Percentiles rank a stretch among this genome's conserved stretches.
Conservation (phyloP, 768 basidiomycete species). For the Naganishia vaughanmartiniae region DNA sequence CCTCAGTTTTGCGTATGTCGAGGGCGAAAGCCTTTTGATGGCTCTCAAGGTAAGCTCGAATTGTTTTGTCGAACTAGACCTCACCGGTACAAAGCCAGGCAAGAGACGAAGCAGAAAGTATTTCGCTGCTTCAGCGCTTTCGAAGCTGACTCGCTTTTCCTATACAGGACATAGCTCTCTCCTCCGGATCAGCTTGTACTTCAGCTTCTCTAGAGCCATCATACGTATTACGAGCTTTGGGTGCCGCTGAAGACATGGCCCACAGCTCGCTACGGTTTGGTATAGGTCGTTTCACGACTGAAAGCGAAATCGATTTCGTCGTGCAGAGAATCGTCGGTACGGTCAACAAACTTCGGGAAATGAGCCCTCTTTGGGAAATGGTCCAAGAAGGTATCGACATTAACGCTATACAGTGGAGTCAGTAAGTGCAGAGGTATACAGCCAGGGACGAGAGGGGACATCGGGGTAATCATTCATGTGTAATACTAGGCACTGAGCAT, state of each 20-base stretch:
- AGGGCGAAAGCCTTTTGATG: conserved; percentile 96
- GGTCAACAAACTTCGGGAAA: conserved; percentile 84
- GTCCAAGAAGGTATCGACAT: conserved; percentile 98
- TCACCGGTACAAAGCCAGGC: background rate
- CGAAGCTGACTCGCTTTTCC: conserved; percentile 43
- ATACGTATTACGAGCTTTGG: conserved; percentile 92
- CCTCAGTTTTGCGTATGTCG: conserved; percentile 91
- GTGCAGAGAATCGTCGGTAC: conserved; percentile 78
- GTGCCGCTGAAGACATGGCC: conserved; percentile 98
- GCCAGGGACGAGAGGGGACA: no score
- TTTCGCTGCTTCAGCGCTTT: conserved; percentile 44
- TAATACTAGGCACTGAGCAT: no score
- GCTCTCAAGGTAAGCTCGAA: conserved; percentile 71
- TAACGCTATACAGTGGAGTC: conserved; percentile 81
- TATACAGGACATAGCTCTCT: conserved; percentile 77
- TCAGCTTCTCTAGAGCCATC: conserved; percentile 97
- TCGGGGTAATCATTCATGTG: no score
- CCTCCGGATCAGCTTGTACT: conserved; percentile 96
- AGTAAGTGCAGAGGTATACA: conserved; percentile 29
- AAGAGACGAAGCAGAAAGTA: background rate
- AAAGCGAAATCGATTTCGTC: conserved; percentile 93
- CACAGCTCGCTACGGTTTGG: conserved; percentile 97
- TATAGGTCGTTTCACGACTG: conserved; percentile 95
- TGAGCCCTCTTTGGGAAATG: conserved; percentile 99
- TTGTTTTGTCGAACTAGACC: no score